phyloP scores from a whole-genome alignment of 352 stramenopile species.

The Pythium insidiosum region DNA sequence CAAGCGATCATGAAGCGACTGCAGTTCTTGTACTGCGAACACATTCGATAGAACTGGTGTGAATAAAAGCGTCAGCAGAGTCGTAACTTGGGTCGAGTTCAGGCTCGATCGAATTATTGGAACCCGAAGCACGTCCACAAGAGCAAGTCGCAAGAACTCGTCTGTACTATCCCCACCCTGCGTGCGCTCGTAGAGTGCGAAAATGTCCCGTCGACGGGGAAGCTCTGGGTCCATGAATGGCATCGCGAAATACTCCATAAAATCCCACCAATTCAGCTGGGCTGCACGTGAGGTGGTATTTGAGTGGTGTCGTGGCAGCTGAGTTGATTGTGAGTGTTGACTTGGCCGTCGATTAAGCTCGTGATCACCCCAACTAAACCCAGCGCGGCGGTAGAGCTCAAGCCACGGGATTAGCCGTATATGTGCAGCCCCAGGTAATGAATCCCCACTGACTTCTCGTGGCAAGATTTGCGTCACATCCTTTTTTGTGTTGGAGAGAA shows the following conservation, averaged over 20 bases:
- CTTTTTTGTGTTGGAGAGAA: constrained; percentile 7
- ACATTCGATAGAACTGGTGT: constrained; percentile 69
- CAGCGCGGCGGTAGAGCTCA: constrained; percentile 59
- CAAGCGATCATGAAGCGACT: constrained; percentile 47
- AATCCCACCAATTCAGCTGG: constrained; percentile 54
- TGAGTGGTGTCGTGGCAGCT: constrained; percentile 23
- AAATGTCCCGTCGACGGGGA: constrained; percentile 43
- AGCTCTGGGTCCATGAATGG: constrained; percentile 59
- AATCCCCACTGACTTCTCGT: no score
- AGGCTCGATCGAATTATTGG: no score
- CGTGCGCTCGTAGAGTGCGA: constrained; percentile 52
- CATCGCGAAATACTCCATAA: constrained; percentile 79
- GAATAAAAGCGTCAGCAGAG: constrained; percentile 54
- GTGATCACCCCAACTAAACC: constrained; percentile 45
- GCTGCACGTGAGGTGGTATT: constrained; percentile 27
- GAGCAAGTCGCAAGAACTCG: no score
- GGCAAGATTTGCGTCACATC: no score
- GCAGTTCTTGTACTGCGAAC: constrained; percentile 75
- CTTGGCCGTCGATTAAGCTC: no score
- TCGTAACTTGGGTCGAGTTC: no score
- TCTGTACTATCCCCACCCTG: no score
- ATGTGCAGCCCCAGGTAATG: no score
- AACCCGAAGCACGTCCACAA: no score
- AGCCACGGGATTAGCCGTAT: constrained; percentile 58
- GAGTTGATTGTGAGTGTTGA: no score